A percentile compares a stretch with the other conserved stretches of the same genome.
These are phyloP conservation scores for Malus asiatica DNA, from an alignment of 306 rosid species.

Conservation along the genomic window DNA sequence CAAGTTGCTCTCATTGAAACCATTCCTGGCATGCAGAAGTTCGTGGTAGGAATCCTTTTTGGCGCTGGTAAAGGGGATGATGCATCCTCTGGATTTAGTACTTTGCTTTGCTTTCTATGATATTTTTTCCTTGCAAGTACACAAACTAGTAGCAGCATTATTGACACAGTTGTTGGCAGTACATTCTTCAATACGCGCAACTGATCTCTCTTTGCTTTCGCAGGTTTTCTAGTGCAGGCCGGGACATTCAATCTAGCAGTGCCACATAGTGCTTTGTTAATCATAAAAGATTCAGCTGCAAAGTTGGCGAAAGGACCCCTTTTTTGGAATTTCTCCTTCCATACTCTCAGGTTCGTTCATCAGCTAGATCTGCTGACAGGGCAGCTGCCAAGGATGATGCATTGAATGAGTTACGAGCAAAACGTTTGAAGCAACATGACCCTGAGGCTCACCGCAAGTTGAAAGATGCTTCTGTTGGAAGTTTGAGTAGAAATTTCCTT, in stretches of 20 bases:
- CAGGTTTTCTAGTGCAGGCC: constrained; percentile 9
- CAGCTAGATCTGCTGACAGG: constrained; percentile 73
- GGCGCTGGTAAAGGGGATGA: background rate
- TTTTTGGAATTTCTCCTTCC: constrained; percentile 29
- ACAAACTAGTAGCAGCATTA: background rate
- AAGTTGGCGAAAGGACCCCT: constrained; percentile 6
- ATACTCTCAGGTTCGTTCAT: constrained; percentile 67
- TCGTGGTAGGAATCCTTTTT: constrained; percentile 20
- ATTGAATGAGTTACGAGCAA: constrained; percentile 81
- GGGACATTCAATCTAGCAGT: constrained; percentile 14
- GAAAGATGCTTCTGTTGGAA: too few relatives aligned
- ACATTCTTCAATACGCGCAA: background rate
- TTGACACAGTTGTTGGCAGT: background rate
- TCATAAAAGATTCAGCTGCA: constrained; percentile 20
- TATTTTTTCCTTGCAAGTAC: background rate
- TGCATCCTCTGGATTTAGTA: background rate
- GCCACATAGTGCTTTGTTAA: constrained; percentile 30
- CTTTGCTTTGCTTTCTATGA: background rate
- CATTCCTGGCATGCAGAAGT: constrained; percentile 11
- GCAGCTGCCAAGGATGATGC: constrained; percentile 90
- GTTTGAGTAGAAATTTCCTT: too few relatives aligned
- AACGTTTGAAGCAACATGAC: constrained; percentile 80
- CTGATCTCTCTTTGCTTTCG: background rate
- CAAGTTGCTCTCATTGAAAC: constrained; percentile 4
- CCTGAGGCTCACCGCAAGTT: constrained; percentile 37